A percentile compares a stretch with the other conserved stretches of the same genome.
Conservation (phyloP, 1,139 yeast species). For the Geotrichum reessii region DNA sequence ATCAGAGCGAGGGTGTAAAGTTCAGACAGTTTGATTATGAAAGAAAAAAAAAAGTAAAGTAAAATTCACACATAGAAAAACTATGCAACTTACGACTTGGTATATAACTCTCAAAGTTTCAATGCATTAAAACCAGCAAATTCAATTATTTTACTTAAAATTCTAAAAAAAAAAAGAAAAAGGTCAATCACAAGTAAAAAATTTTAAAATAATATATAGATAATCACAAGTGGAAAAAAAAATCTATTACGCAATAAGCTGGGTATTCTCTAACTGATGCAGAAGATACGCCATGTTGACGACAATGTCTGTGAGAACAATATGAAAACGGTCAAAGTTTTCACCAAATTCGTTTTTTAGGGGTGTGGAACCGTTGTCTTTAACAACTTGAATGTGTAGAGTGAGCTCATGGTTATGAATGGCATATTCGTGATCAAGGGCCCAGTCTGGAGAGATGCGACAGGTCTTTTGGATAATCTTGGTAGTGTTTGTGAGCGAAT, state of each 20-base stretch:
- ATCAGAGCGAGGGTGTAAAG: background rate
- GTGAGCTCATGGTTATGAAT: conserved; percentile 24
- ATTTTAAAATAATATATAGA: no score
- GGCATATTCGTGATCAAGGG: conserved; percentile 21
- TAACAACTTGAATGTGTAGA: conserved; percentile 21
- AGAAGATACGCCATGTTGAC: conserved; percentile 24
- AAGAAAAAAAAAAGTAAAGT: no score
- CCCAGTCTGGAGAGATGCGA: conserved; percentile 24
- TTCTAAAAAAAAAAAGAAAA: no score
- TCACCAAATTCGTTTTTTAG: conserved; percentile 20
- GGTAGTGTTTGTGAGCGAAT: conserved; percentile 2
- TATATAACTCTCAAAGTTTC: no score
- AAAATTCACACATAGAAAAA: no score
- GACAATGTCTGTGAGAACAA: conserved; percentile 22
- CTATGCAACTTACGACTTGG: no score
- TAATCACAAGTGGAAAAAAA: no score
- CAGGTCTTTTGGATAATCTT: conserved; percentile 19
- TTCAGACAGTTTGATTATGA: background rate
- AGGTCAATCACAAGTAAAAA: no score
- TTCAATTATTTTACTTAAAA: no score
- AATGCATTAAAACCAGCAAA: no score
- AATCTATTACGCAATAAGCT: background rate
- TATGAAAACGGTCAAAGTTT: conserved; percentile 19
- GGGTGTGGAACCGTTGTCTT: background rate
- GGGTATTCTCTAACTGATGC: conserved; percentile 7